These are phyloP conservation scores for Populus hybrid DNA, from an alignment of 441 rosid species.

Conservation along the genomic window DNA sequence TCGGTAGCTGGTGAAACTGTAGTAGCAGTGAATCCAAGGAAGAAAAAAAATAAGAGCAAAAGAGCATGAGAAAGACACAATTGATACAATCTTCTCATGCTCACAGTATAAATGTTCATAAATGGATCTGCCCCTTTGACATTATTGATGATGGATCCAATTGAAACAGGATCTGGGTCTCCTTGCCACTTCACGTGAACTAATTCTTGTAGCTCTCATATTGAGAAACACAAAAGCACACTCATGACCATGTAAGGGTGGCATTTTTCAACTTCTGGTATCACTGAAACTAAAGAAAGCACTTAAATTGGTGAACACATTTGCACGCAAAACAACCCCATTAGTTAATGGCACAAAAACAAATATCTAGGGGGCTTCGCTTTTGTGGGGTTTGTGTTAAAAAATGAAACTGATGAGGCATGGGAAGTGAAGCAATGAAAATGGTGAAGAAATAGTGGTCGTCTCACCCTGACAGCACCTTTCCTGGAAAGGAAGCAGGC, in stretches of 20 bases:
- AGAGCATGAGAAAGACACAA: conserved; percentile 4
- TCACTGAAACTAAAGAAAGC: conserved; percentile 23
- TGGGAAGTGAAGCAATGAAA: conserved; percentile 18
- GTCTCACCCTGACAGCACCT: conserved; percentile 28
- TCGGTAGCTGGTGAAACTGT: conserved; percentile 51
- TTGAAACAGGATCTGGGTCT: conserved; percentile 25
- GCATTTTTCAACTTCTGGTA: conserved; percentile 23
- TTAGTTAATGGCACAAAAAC: conserved; percentile 12
- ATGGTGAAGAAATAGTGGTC: conserved; percentile 23
- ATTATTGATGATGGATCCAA: conserved; percentile 48
- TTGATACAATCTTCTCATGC: conserved; percentile 57
- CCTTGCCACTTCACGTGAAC: neutral
- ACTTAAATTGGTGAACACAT: conserved; percentile 3
- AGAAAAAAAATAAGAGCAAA: too few relatives aligned
- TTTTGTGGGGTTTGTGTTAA: conserved; percentile 37
- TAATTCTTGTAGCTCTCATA: conserved; percentile 4
- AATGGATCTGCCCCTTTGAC: conserved; percentile 62
- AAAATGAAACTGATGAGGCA: conserved; percentile 18
- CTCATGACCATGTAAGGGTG: conserved; percentile 30
- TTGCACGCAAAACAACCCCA: conserved; percentile 13
- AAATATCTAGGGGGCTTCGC: conserved; percentile 19
- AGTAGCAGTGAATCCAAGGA: neutral
- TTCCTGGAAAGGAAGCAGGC: conserved; percentile 68
- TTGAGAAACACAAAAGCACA: conserved; percentile 24
- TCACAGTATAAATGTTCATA: conserved; percentile 27